Base-by-base conservation (phyloP, 2,329 filamentous ascomycete species). In the Clonostachys rosea region DNA sequence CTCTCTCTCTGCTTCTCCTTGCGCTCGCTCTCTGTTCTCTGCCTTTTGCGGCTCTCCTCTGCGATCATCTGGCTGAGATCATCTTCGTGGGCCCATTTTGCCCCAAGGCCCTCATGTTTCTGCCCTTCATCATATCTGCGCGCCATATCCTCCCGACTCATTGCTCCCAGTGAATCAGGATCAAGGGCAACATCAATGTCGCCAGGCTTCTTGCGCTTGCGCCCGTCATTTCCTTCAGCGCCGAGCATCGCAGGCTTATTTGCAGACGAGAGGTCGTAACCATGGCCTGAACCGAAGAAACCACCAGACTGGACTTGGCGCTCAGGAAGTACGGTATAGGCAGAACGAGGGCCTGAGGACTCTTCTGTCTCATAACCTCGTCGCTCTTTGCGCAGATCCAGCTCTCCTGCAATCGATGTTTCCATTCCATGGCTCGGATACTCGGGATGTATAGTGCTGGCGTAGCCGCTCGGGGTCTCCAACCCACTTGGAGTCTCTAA, bases 21-120 rank as follows among this genome's bases (percentile, higher is more conserved):
- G 63, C 84, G 83, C 67, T 95, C 90, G 65, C 89, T 84, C 57
- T 96, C 91, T 54, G 87, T 82, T 78, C 91, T 95, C 63, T 91
- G 79, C 63, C 91, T 81, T 78, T 97, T 97, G 54, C 90, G 80
- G 61, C 85, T 90, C 71, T 97, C 94, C 59, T 89, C 86, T 12
- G 90, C 90, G 71, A 99, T 96, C 89, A 99, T 95, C 59, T 96
- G 89, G 58, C 86, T 92, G 48, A 99, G 69, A 62, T 96, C 92
- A 56, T 97, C 92, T 63, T 95, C 89, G 67, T 78, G 75, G 49
- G 83, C 80, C 81, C 86, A 90, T 58, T 83, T 79, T 18, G 83
- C 81, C 35, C 85, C 84, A 20, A 79, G 65, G 16, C 84, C 83
- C 62, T 87, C 86, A 53, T 85, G 78, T 49, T 72, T 75, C 60